phyloP scores from a whole-genome alignment of 352 stramenopile genomes.

The Pythium aphanidermatum region DNA sequence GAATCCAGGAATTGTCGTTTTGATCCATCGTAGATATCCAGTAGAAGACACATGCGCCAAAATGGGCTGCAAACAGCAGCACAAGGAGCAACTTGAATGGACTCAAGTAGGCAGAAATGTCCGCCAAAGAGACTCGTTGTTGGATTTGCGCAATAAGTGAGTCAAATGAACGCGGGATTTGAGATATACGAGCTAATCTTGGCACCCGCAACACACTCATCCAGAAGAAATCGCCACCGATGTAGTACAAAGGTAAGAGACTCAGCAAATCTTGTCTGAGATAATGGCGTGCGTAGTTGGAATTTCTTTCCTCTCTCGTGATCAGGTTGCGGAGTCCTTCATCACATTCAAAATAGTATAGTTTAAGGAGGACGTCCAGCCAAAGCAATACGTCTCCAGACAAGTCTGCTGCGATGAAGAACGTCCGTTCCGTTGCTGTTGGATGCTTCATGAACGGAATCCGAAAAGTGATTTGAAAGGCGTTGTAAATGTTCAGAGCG shows the following conservation, averaged over 20 bases:
- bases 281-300: constrained; percentile 30
- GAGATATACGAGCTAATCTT: constrained; percentile 34
- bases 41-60: constrained; percentile 64
- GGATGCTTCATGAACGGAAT: constrained; percentile 53
- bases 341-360: constrained; percentile 77
- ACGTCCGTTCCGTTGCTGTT: constrained; percentile 4
- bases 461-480: constrained; percentile 62
- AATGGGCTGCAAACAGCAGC: constrained; percentile 55
- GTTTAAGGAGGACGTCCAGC: constrained; percentile 57
- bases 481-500: constrained; percentile 55
- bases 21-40: constrained; percentile 57
- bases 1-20: constrained; percentile 57
- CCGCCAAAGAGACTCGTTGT: constrained; percentile 44
- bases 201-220: constrained; percentile 59
- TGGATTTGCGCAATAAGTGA: constrained; percentile 64
- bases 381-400: constrained; percentile 34
- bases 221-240: constrained; percentile 39
- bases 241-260: constrained; percentile 62
- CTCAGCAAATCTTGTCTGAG: constrained; percentile 38
- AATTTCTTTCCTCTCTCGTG: constrained; percentile 36
- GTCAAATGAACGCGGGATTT: constrained; percentile 40
- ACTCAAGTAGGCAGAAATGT: constrained; percentile 59
- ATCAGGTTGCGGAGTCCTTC: constrained; percentile 40
- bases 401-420: constrained; percentile 34
- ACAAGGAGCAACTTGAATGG: constrained; percentile 61